phyloP scores from a whole-genome alignment of 768 basidiomycete species.

The Russula olivacea region DNA sequence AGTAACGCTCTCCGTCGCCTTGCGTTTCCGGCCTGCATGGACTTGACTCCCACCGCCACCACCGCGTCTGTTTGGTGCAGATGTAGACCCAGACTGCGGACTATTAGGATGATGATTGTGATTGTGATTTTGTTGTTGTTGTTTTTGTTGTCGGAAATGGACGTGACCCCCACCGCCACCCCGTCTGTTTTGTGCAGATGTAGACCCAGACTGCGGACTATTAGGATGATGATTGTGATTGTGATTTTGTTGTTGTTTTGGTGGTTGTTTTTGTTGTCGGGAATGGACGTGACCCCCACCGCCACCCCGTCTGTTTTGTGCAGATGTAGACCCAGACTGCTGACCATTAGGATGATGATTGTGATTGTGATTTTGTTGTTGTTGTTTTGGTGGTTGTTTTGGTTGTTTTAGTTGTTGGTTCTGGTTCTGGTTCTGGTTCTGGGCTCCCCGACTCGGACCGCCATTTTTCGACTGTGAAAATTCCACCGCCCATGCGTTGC shows the following conservation, averaged over 20 bases:
- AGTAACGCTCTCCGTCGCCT: background rate
- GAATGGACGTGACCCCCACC: too few species aligned
- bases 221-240: background rate
- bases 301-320: background rate
- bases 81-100: background rate
- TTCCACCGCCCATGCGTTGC: background rate
- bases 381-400: background rate
- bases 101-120: background rate
- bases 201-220: background rate
- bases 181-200: background rate
- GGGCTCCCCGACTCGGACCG: background rate
- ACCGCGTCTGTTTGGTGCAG: background rate
- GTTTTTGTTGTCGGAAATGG: too few species aligned
- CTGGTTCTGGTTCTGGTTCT: background rate
- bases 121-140: background rate
- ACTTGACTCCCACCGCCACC: background rate
- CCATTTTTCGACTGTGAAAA: constrained; percentile 5
- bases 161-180: too few species aligned
- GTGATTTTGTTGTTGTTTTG: too few species aligned
- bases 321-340: background rate
- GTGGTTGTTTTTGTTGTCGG: too few species aligned
- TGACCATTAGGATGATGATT: background rate
- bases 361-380: background rate
- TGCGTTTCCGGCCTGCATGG: constrained; percentile 2
- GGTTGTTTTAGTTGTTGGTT: background rate